These are phyloP conservation scores for Hanseniaspora uvarum DNA, from an alignment of 1,139 yeast species.

Conservation along the genomic window DNA sequence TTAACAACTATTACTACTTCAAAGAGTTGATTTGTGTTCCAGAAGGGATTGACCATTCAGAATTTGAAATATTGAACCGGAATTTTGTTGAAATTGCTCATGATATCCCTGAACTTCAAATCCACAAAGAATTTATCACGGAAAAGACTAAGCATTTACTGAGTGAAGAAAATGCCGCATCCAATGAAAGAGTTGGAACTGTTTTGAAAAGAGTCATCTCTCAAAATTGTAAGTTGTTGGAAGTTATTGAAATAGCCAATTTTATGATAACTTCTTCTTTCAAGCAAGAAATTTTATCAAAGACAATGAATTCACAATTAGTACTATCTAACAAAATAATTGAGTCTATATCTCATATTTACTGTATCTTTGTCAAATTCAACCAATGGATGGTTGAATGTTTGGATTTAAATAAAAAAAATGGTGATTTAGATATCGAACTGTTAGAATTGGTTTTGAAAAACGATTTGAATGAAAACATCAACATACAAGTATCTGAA, in stretches of 20 bases:
- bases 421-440: slow-evolving; percentile 12
- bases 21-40: slow-evolving; percentile 11
- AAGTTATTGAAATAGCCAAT: slow-evolving; percentile 28
- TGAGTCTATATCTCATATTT: slow-evolving; percentile 26
- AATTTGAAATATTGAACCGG: not conserved
- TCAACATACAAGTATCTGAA: slow-evolving; percentile 25
- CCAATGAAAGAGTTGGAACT: slow-evolving; percentile 1
- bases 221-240: slow-evolving; percentile 26
- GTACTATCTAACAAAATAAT: slow-evolving; percentile 24
- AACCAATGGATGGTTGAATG: slow-evolving; percentile 32
- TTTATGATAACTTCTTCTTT: slow-evolving; percentile 29
- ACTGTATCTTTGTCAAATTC: slow-evolving; percentile 30
- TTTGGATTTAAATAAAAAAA: slow-evolving; percentile 19
- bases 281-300: slow-evolving; percentile 30
- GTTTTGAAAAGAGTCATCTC: slow-evolving; percentile 5
- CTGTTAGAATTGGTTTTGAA: slow-evolving; percentile 21
- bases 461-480: slow-evolving; percentile 28
- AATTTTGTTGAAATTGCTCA: not conserved
- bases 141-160: not conserved
- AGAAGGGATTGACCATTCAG: not conserved
- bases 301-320: slow-evolving; percentile 29
- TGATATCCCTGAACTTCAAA: slow-evolving; percentile 1
- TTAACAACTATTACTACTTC: slow-evolving; percentile 21
- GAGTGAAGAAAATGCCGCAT: not conserved
- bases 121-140: not conserved